These are phyloP conservation scores for Nakaseomyces uthaithaninus DNA, from an alignment of 1,139 yeast genomes.

Conservation along the genomic window DNA sequence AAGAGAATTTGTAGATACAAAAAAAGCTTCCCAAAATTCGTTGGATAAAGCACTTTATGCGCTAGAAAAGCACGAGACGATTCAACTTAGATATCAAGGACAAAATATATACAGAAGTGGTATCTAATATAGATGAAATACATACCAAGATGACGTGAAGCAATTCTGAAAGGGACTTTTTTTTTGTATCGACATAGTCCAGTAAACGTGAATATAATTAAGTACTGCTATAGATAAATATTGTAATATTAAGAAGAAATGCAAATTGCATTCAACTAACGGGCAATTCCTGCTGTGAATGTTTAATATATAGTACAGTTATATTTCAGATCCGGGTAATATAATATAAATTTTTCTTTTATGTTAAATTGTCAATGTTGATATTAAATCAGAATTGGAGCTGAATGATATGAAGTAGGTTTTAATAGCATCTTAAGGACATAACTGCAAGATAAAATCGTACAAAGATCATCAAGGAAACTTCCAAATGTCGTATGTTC, in stretches of 20 bases:
- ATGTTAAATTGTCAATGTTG: no score
- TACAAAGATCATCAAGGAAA: no score
- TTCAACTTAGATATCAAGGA: conserved; percentile 82
- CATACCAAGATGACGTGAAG: neutral
- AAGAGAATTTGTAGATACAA: conserved; percentile 73
- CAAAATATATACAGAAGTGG: conserved; percentile 78
- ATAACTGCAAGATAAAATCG: no score
- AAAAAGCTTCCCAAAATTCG: conserved; percentile 60
- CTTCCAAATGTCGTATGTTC: no score
- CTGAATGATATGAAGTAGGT: no score
- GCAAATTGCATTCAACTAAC: neutral
- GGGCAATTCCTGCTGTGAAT: no score
- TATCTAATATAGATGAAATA: conserved; percentile 35
- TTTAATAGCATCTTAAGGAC: no score
- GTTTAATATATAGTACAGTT: no score
- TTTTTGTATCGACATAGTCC: no score
- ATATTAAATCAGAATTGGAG: no score
- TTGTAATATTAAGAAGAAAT: neutral
- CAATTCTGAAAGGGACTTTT: no score
- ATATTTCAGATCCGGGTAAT: neutral
- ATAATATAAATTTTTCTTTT: neutral
- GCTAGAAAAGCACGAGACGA: conserved; percentile 77
- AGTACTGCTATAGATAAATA: neutral
- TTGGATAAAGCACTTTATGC: conserved; percentile 77
- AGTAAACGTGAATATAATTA: no score